Evolutionary conservation across 306 rosid species (phyloP), one percentile per base, ranked within the genome.

Genomic region (Herpetospermum pedunculosum): DNA sequence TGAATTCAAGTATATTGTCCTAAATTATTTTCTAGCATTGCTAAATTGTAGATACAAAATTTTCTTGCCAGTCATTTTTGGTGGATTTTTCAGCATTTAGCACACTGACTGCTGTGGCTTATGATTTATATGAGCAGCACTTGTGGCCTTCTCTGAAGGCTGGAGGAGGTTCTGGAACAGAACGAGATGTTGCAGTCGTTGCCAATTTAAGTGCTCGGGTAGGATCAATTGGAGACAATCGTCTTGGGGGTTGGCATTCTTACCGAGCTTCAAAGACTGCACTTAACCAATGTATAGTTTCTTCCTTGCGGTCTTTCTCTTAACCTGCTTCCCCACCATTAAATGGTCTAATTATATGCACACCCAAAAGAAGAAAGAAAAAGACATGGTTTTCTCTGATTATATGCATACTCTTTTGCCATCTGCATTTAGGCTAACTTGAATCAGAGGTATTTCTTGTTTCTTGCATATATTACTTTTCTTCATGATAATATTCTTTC

Each of bases 141-240:
- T 82, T 93, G 97, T 93, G 97, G 98, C 97, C 97, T 75, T 97
- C 91, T 78, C 85, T 93, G 28, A 89, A 87, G 83, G 79, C 55
- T 63, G 97, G 97, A 25, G 90, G 96, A 0, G 83, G 89, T 60
- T 77, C 29, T 72, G 91, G 90, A 64, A 87, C 93, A 2, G 87
- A 80, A 84, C 84, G 87, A 77, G 84, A 80, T 70, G 76, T 79
- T 70, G 94, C 97, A 46, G 92, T 93, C 64, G 86, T 90, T 76
- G 98, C 97, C 83, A 93, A 87, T 77, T 54, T 93, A 82, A 93
- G 98, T 79, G 97, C 98, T n/a, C 83, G 96, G 75, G 97, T 93
- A 62, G 98, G 92, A 75, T 93, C 98, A 48, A 89, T 93, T 26
- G 96, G 94, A 69, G 97, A 93, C 84, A 93, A 93, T 67, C 87